Percentiles rank a stretch among this genome's conserved stretches.
Conservation (phyloP, 2,329 filamentous ascomycete genomes). For the Exserohilum turcica region DNA sequence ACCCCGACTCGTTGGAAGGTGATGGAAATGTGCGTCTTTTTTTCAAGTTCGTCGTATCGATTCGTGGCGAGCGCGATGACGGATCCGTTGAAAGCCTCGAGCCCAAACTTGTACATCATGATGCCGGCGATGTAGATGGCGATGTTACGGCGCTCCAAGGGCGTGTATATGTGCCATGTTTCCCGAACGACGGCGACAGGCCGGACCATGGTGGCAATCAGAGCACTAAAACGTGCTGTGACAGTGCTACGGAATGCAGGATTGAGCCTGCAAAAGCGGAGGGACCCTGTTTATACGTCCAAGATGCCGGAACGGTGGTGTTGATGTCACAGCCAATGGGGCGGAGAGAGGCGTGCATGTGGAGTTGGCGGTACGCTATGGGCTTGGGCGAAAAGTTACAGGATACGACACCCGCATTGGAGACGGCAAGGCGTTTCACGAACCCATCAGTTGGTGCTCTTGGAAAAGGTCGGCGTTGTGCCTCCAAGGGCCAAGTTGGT, state of each 20-base stretch:
- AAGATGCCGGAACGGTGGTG: constrained; percentile 20
- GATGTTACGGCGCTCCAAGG: constrained; percentile 49
- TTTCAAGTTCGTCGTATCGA: constrained; percentile 55
- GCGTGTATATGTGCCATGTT: constrained; percentile 44
- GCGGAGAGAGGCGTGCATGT: constrained; percentile 24
- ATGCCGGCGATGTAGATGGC: constrained; percentile 55
- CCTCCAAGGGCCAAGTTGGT: constrained; percentile 27
- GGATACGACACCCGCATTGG: constrained; percentile 26
- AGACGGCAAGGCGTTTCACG: constrained; percentile 29
- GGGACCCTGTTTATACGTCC: constrained; percentile 29
- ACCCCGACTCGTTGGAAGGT: constrained; percentile 57
- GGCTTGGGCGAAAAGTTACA: constrained; percentile 21
- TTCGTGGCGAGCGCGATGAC: constrained; percentile 57
- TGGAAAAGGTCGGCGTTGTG: constrained; percentile 21
- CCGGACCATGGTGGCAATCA: constrained; percentile 23
- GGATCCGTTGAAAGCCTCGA: constrained; percentile 59
- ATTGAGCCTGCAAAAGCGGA: constrained; percentile 24
- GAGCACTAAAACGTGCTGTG: constrained; percentile 16
- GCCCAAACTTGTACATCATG: constrained; percentile 60
- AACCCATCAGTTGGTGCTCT: constrained; percentile 23
- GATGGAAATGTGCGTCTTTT: constrained; percentile 37
- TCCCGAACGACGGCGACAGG: constrained; percentile 33
- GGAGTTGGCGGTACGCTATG: constrained; percentile 22
- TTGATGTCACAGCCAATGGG: constrained; percentile 24
- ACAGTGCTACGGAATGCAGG: constrained; percentile 23